Conservation (phyloP, 2,329 filamentous ascomycete species). For the Cladophialophora chaetospira region DNA sequence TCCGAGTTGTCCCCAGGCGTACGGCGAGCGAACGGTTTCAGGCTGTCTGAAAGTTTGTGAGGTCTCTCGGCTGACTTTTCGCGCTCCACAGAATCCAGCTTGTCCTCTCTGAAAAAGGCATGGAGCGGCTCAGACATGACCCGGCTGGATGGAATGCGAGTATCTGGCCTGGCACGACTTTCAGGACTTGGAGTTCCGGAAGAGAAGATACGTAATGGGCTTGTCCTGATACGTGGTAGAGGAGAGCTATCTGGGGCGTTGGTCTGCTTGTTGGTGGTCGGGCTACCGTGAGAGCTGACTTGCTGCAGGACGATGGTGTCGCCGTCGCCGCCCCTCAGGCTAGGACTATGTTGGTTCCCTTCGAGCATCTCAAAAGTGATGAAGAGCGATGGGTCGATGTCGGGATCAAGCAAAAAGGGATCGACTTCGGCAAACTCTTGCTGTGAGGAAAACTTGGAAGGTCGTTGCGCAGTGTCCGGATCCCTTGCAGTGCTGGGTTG, state of each 20-base stretch:
- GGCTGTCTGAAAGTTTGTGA: conserved; percentile 4
- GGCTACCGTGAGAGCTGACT: neutral
- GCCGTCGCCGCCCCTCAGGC: conserved; percentile 16
- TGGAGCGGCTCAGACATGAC: neutral
- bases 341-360: neutral
- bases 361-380: conserved; percentile 17
- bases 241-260: neutral
- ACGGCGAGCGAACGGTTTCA: conserved; percentile 14
- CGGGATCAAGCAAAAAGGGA: conserved; percentile 1
- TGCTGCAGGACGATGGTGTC: conserved; percentile 13
- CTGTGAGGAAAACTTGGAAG: conserved; percentile 11
- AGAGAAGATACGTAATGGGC: neutral
- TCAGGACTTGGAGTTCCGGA: neutral
- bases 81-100: conserved; percentile 1
- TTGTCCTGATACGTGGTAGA: neutral
- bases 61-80: conserved; percentile 12
- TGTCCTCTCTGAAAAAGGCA: neutral
- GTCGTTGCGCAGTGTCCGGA: neutral
- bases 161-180: neutral
- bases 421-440: conserved; percentile 13
- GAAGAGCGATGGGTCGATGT: conserved; percentile 19
- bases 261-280: neutral
- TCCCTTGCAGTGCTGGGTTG: neutral
- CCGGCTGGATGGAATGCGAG: neutral
- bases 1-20: conserved; percentile 11